phyloP scores from a whole-genome alignment of 495 filamentous ascomycete species.

The Aspergillus campestris region DNA sequence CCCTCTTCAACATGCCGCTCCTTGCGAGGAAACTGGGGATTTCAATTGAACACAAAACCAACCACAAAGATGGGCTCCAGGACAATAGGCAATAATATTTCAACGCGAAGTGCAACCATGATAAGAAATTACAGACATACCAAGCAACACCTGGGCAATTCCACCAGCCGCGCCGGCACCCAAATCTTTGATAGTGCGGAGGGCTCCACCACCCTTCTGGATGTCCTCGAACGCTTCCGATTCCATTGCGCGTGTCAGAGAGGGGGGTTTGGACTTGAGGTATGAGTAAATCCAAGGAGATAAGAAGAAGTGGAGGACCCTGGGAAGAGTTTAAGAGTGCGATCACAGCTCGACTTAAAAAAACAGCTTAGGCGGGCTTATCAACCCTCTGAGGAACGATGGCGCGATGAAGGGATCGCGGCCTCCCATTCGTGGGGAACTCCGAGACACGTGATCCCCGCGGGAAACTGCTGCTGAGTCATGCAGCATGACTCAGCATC shows the following conservation, averaged over 20 bases:
- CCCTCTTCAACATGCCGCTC: background rate
- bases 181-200: constrained; percentile 79
- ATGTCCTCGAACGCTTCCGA: constrained; percentile 31
- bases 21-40: no score
- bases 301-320: constrained; percentile 3
- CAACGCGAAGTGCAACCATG: background rate
- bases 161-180: constrained; percentile 86
- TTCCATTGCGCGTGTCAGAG: constrained; percentile 20
- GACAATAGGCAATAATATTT: background rate
- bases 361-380: constrained; percentile 11
- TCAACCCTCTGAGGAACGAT: constrained; percentile 15
- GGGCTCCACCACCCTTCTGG: constrained; percentile 29
- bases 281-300: background rate
- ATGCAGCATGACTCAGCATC: no score
- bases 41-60: background rate
- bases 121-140: constrained; percentile 43
- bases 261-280: no score
- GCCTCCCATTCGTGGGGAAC: constrained; percentile 25
- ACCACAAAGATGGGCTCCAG: background rate
- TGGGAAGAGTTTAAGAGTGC: background rate
- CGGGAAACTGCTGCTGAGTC: constrained; percentile 17
- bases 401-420: constrained; percentile 12
- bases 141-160: constrained; percentile 87
- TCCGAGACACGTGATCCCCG: constrained; percentile 28
- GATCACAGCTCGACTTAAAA: no score